Conservation (phyloP, 768 basidiomycete species). For the Amanita pseudoporphyria region DNA sequence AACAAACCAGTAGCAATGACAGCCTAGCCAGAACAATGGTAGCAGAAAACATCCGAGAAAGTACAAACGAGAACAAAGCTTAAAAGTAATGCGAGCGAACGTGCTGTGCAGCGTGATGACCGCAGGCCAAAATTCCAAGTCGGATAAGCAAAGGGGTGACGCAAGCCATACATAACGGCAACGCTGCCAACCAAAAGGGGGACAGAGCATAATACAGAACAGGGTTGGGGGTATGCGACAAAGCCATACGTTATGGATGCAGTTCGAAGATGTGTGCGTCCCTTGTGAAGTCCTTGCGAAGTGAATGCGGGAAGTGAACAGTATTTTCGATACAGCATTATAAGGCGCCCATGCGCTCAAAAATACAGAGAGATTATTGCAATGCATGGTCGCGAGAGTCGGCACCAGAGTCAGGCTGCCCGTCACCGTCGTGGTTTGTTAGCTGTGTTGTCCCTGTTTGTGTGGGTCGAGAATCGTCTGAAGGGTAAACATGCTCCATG, state of each 20-base stretch:
- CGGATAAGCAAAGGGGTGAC: too few relatives aligned
- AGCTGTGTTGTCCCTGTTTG: conserved; percentile 14
- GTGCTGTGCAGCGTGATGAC: conserved; percentile 2
- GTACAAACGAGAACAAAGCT: background rate
- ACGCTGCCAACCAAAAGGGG: conserved; percentile 1
- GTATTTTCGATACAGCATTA: conserved; percentile 7
- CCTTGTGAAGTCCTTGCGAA: conserved; percentile 4
- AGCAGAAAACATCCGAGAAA: background rate
- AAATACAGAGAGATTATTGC: conserved; percentile 18
- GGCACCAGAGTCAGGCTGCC: conserved; percentile 31
- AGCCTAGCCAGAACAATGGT: background rate
- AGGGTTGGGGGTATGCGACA: conserved; percentile 8
- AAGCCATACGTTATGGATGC: conserved; percentile 1
- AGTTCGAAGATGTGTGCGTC: conserved; percentile 6
- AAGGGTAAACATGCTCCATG: conserved; percentile 26
- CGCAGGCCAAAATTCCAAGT: background rate
- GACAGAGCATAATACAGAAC: background rate
- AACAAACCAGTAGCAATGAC: background rate
- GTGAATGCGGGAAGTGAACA: conserved; percentile 4
- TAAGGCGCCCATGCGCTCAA: conserved; percentile 5
- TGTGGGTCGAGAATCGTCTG: conserved; percentile 26
- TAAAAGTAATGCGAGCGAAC: background rate
- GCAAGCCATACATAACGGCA: background rate
- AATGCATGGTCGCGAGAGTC: conserved; percentile 39
- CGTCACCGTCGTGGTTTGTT: conserved; percentile 27